Evolutionary conservation across 495 filamentous ascomycete species (phyloP), one percentile per base, ranked within the genome.

Genomic region (Patellaria atrata): DNA sequence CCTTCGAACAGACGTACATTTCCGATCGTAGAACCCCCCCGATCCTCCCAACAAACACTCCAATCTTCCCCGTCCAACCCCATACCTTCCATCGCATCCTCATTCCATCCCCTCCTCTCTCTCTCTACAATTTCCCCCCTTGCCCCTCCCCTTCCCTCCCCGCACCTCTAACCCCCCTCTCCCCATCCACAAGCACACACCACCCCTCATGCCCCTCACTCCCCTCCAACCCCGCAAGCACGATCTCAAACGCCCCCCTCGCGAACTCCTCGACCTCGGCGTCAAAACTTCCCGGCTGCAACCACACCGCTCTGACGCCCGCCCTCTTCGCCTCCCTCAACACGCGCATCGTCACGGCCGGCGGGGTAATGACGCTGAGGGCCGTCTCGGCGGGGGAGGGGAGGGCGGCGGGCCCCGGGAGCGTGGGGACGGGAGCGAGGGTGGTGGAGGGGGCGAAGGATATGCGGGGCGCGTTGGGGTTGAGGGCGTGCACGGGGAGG

Each of bases 161-260:
- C 22, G 75, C 79, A 22, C 57, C 60, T 39, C 66, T 62, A 50
- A 86, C 47, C 30, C 71, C 78, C 40, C 62, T 59, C 46, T 91
- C 84, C 1, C 86, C 86, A 63, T 93, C 81, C 9, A 93, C 84
- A 34, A 94, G 57, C 22, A 96, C 82, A 57, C 86, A 94, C 78
- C 82, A 91, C 3, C 85, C 86, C 58, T 91, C 82, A 23, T 64
- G 57, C 70, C 79, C 19, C 40, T 39, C 6, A 7, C 80, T 79
- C 3, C 72, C 79, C 4, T 74, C 69, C 13, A 70, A 70, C 3
- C 78, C 83, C 6, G 61, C 69, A 44, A 92, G 65, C 16, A 74
- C 78, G 16, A 73, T 73, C 43, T 70, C 60, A 53, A 87, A 83
- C 48, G 67, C 65, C 44, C 52, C 58, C 38, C 51, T 57, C 14